Evolutionary conservation across 176 grass and related monocot species (phyloP), one percentile per base, ranked within the genome.

Genomic region (Raddia guianensis): DNA sequence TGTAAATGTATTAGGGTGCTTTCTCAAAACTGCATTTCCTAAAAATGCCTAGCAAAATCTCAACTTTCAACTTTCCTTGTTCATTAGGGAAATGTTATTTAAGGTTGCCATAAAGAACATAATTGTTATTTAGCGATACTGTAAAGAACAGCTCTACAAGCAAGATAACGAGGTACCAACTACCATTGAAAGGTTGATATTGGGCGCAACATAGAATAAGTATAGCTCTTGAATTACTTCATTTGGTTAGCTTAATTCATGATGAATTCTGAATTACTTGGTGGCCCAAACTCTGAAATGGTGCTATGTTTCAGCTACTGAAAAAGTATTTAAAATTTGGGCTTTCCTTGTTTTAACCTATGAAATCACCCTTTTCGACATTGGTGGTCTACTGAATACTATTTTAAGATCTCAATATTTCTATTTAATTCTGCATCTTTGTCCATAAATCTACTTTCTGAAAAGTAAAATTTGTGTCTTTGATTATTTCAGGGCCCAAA

Each of bases 401-500:
- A 40, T 40, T 40, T 40, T 40, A 40, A 40, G 4, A 40, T 35
- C 32, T 67, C 53, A 66, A 1, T 0, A 44, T 44, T 68, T 82
- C 27, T 48, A 15, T 80, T 12, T 56, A 15, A 6, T 58, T 47
- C 0, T 66, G 20, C 63, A 63, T 12, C 7, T 70, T 64, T 11
- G 0, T 65, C 8, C 1, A 0, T 40, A 63, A 70, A 47, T 32
- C 43, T 69, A 64, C 59, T 50, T 70, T 49, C 64, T 10, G 37
- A 40, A 40, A 40, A 40, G 37, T 2, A 40, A 40, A 72, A 45
- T 46, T 27, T 54, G 21, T 82, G 55, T 40, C 32, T 75, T 77
- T 50, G 11, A 74, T 56, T 33, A 59, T 78, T 89, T 51, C 72
- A 95, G 92, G 95, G 7, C 95, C 92, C 72, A 95, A 98, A 86